Base-by-base conservation (phyloP, 78 protist species). In the Tieghemostelium lacteum region DNA sequence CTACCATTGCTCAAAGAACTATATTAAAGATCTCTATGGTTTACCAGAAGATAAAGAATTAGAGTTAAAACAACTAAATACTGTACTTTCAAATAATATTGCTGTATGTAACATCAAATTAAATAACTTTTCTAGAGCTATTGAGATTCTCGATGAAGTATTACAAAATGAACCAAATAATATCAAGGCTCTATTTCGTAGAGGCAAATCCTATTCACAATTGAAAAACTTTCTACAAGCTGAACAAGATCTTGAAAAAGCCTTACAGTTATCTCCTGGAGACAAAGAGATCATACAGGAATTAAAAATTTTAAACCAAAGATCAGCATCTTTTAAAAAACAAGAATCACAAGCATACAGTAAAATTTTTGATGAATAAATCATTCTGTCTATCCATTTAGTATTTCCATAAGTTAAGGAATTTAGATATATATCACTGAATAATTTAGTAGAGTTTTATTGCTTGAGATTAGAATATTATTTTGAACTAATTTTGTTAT, bases 121-220 rank as follows among this genome's bases (percentile, higher is more conserved):
- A 66, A 28, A 42, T 19, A 88, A 66, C 34, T 66, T 26, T 62
- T 16, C 2, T 3, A 73, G 66, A 69, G 75, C 86, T 5, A 52
- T 88, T 37, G 66, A 66, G 14, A 26, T 39, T 1, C 62, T 75
- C 16, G 78, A 63, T 50, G 62, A 86, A 64, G 93, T 85, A n/a
- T 37, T 93, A 29, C 42, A 61, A 8, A 54, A 36, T 1, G 95
- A 93, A 1, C 70, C 77, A 60, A 54, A 87, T 26, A 93, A 93
- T 76, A 75, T 76, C 12, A 75, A 78, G 29, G 95, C 94, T 12
- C 58, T 93, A 3, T 74, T 62, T 55, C 20, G 95, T n/a, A 64
- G 92, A 49, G 95, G 95, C n/a, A 73, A 93, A 65, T 42, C 85
- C 16, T 39, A 69, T 24, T 1, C 60, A 6, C 69, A 28, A 33